These are phyloP conservation scores for Sphagnum fallax DNA, from an alignment of 228 moss, liverwort and hornwort species.

Conservation along the genomic window DNA sequence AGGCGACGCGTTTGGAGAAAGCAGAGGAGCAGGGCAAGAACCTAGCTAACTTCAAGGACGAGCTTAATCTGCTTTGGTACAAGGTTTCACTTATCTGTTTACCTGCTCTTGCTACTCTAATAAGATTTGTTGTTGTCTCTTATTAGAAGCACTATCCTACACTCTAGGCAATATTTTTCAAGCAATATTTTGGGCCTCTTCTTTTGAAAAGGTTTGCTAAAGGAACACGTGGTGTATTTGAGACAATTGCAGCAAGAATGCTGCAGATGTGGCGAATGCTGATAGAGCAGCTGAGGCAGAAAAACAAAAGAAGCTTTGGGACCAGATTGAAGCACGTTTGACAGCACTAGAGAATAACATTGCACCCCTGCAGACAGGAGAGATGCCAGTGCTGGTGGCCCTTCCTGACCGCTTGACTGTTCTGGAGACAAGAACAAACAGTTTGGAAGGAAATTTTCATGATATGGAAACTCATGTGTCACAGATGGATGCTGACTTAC, in stretches of 20 bases:
- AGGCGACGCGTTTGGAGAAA: constrained; percentile 62
- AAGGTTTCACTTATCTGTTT: not conserved
- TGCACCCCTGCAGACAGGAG: constrained; percentile 14
- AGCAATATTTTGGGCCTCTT: too few species aligned
- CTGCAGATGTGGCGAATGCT: constrained; percentile 1
- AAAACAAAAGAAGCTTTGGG: constrained; percentile 18
- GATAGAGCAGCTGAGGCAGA: constrained; percentile 22
- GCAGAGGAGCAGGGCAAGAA: constrained; percentile 65
- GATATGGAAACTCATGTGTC: constrained; percentile 15
- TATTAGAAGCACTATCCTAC: too few species aligned
- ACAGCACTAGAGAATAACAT: constrained; percentile 10
- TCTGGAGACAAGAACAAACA: constrained; percentile 15
- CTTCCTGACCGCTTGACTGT: constrained; percentile 15
- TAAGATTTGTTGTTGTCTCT: not conserved
- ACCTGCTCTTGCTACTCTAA: too few species aligned
- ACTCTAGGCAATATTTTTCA: too few species aligned
- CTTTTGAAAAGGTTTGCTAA: too few species aligned
- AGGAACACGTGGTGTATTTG: too few species aligned
- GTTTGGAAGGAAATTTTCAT: constrained; percentile 15
- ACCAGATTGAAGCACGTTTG: constrained; percentile 17
- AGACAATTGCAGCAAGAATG: constrained; percentile 26
- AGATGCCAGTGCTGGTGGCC: constrained; percentile 3
- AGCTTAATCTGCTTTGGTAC: constrained; percentile 45
- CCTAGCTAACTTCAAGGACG: constrained; percentile 45
- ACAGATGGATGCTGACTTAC: constrained; percentile 24